Evolutionary conservation across 495 filamentous ascomycete species (phyloP).

Genomic region (Cenococcum geophilum): DNA sequence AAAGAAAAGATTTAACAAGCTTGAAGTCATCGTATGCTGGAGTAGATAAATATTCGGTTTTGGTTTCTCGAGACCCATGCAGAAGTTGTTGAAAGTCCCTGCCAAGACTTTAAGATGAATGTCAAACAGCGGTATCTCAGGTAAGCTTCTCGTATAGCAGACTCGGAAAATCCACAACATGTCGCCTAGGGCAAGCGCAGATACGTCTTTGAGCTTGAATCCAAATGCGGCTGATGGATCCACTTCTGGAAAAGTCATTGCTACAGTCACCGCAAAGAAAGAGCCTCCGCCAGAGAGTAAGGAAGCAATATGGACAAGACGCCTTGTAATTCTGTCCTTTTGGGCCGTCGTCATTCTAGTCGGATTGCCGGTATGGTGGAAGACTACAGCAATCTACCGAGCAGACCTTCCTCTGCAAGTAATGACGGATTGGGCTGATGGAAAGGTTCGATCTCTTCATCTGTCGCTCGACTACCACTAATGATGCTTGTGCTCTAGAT

Average conservation of each 20-base stretch:
- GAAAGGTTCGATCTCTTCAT: slow-evolving; percentile 57
- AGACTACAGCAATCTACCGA: slow-evolving; percentile 90
- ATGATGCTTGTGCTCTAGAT: slow-evolving; percentile 47
- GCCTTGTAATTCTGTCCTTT: slow-evolving; percentile 76
- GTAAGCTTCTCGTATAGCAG: no score
- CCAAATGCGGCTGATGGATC: neutral
- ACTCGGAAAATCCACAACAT: neutral
- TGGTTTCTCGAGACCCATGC: no score
- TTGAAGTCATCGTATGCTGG: no score
- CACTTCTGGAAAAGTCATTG: neutral
- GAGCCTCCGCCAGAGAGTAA: slow-evolving; percentile 68
- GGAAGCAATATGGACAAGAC: slow-evolving; percentile 60
- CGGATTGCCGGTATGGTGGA: slow-evolving; percentile 93
- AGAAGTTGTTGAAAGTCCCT: no score
- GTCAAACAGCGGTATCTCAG: no score
- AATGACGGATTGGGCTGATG: slow-evolving; percentile 91
- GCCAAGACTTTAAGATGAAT: no score
- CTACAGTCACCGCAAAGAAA: slow-evolving; percentile 29
- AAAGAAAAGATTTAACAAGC: no score
- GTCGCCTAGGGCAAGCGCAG: neutral
- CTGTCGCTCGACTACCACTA: slow-evolving; percentile 16
- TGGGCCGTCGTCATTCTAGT: slow-evolving; percentile 81
- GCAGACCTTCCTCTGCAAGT: slow-evolving; percentile 74
- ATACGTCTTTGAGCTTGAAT: slow-evolving; percentile 10
- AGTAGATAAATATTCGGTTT: no score